phyloP scores from a whole-genome alignment of 352 stramenopile species.

The Thalassiosira exigua region DNA sequence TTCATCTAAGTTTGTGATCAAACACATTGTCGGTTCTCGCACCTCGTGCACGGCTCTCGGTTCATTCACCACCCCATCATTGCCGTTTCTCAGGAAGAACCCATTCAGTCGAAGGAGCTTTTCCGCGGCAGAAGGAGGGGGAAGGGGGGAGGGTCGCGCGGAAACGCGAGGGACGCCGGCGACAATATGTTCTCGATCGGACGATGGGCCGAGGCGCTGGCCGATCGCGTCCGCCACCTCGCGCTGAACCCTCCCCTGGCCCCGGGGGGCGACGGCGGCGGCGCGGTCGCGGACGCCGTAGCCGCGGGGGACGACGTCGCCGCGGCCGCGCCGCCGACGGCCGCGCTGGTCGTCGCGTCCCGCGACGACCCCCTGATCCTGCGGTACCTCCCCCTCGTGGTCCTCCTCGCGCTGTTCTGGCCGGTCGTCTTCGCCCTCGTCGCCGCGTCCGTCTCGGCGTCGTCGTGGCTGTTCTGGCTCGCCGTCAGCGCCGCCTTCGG shows the following conservation, averaged over 20 bases:
- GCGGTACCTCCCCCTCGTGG: constrained; percentile 45
- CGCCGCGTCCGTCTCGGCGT: constrained; percentile 61
- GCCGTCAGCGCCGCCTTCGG: constrained; percentile 67
- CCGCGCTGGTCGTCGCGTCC: too few relatives aligned
- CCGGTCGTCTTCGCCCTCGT: constrained; percentile 69
- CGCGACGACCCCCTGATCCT: constrained; percentile 24
- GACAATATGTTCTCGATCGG: too few relatives aligned
- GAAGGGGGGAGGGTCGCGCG: too few relatives aligned
- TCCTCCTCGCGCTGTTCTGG: constrained; percentile 75
- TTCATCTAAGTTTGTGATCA: too few relatives aligned
- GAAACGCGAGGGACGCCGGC: too few relatives aligned
- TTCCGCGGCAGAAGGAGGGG: too few relatives aligned
- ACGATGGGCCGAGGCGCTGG: too few relatives aligned
- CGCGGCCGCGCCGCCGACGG: neutral
- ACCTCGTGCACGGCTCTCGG: too few relatives aligned
- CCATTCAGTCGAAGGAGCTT: too few relatives aligned
- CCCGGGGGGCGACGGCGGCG: constrained; percentile 10
- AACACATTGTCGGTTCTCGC: too few relatives aligned
- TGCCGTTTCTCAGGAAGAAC: too few relatives aligned
- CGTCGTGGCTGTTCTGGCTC: constrained; percentile 83
- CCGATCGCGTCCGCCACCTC: constrained; percentile 1
- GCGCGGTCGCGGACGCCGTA: neutral
- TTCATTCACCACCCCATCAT: too few relatives aligned
- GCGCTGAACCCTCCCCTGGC: constrained; percentile 18
- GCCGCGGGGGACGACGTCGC: neutral